Evolutionary conservation across 805 yeast genomes (phyloP).

Genomic region (Maudiozyma bulderi): DNA sequence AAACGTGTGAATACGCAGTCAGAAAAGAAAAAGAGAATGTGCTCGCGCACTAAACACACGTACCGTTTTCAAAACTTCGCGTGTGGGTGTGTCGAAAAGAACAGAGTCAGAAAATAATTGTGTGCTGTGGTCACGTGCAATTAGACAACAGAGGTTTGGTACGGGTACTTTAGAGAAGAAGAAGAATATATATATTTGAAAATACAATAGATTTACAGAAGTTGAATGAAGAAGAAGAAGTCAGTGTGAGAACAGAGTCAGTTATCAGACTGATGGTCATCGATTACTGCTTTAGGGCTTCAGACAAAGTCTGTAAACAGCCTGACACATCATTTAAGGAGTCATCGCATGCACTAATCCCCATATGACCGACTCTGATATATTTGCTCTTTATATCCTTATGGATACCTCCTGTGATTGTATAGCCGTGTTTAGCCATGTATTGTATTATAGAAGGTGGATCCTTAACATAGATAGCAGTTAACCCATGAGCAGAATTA

Average conservation of each 20-base stretch:
- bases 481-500: slow-evolving; percentile 72
- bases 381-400: slow-evolving; percentile 69
- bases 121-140: too few species aligned
- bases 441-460: slow-evolving; percentile 54
- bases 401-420: slow-evolving; percentile 85
- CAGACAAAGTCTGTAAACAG: neutral
- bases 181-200: too few species aligned
- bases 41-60: too few species aligned
- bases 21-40: too few species aligned
- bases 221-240: too few species aligned
- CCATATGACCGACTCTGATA: slow-evolving; percentile 96
- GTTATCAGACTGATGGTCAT: neutral
- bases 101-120: too few species aligned
- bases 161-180: too few species aligned
- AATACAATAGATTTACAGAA: too few species aligned
- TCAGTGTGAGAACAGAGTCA: neutral
- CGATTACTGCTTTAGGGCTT: neutral
- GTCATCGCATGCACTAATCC: slow-evolving; percentile 57
- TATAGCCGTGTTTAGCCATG: slow-evolving; percentile 58
- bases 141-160: too few species aligned
- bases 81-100: too few species aligned
- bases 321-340: slow-evolving; percentile 43
- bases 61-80: too few species aligned
- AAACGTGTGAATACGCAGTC: too few species aligned
- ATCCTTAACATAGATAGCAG: slow-evolving; percentile 66